Base-by-base conservation (phyloP, 192 early-diverging fungal species). In the Bifiguratus adelaidae region DNA sequence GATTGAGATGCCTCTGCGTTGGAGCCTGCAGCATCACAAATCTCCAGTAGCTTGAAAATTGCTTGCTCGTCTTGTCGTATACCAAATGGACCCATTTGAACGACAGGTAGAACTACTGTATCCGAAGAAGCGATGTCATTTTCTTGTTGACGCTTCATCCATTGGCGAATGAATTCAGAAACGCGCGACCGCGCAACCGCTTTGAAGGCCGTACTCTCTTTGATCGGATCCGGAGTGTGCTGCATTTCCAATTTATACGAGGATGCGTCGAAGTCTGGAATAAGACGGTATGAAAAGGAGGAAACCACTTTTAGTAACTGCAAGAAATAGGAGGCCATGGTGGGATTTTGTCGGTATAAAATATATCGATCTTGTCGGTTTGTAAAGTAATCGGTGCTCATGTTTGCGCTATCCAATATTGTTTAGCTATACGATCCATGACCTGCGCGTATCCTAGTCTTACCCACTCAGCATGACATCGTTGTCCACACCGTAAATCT, bases 361-460 rank as follows among this genome's bases (percentile, higher is more conserved):
- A 97, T 74, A 43, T 95, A 97, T 18, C 96, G 82, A 67, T 99
- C 96, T 61, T 99, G 96, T 6, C 95, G 75, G 67, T 89, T 79
- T 12, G 77, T 82, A 70, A 99, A 99, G 60, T 99, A 99, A 55
- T 99, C 92, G 12, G 68, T 73, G 60, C 80, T 91, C 45, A 96
- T 68, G 50, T 97, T 97, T 6, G 93, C 96, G 0, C 95, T 92
- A 64, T 53, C n/a, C n/a, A n/a, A n/a, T 62, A 2, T 68, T 35
- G 33, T n/a, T n/a, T n/a, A n/a, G n/a, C n/a, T n/a, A n/a, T n/a
- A n/a, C n/a, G n/a, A n/a, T n/a, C n/a, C n/a, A n/a, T n/a, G n/a
- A n/a, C n/a, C n/a, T n/a, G n/a, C n/a, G n/a, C n/a, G n/a, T n/a
- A n/a, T n/a, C n/a, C n/a, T n/a, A n/a, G 7, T 48, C 61, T 52